Evolutionary conservation across 106 monocot species (phyloP).

Genomic region (Dendrobium catenatum): DNA sequence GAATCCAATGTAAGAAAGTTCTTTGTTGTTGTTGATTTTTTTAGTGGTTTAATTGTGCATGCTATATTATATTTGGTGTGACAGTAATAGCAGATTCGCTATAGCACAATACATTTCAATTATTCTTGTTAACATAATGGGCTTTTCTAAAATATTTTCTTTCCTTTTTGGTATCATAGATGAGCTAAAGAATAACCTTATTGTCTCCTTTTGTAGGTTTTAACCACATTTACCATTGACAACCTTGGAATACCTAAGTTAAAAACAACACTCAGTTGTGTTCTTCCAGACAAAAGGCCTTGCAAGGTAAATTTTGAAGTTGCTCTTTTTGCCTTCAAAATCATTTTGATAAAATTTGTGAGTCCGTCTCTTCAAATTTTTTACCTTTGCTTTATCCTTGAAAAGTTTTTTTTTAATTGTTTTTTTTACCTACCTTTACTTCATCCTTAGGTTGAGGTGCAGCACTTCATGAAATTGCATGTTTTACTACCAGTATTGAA

Average conservation of each 20-base stretch:
- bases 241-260: too few species aligned
- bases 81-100: neutral
- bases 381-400: neutral
- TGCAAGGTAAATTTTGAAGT: neutral
- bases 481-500: slow-evolving; percentile 48
- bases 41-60: neutral
- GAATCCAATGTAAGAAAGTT: slow-evolving; percentile 47
- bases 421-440: too few species aligned
- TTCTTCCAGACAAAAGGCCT: too few species aligned
- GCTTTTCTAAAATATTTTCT: neutral
- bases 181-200: neutral
- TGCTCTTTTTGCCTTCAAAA: neutral
- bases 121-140: neutral
- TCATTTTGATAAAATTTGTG: neutral
- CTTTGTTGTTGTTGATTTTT: neutral
- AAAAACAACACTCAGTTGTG: too few species aligned
- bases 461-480: slow-evolving; percentile 72
- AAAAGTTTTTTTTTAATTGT: too few species aligned
- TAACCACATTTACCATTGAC: too few species aligned
- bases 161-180: neutral
- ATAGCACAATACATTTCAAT: neutral
- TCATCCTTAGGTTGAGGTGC: slow-evolving; percentile 44
- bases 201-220: too few species aligned
- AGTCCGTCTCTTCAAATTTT: neutral
- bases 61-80: neutral